A percentile compares a stretch with the other conserved stretches of the same genome.
Conservation (phyloP, 2,329 filamentous ascomycete genomes). For the Pseudopyricularia cyperi region DNA sequence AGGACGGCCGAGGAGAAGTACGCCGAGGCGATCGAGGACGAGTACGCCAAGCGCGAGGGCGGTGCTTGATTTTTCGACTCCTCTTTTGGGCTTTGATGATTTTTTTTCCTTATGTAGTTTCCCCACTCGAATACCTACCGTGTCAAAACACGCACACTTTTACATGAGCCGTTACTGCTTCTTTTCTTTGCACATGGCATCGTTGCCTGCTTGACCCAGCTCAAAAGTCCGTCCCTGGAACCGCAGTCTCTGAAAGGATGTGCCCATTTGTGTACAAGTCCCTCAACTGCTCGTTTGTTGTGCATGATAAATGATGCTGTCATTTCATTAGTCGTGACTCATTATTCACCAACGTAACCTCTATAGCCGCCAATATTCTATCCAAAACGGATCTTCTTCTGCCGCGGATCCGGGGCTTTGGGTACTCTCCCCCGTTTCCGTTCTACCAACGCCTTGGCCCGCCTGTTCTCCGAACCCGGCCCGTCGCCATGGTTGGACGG, state of each 20-base stretch:
- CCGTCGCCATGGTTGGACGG: slow-evolving; percentile 10
- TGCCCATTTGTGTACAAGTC: too few relatives aligned
- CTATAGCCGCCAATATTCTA: slow-evolving; percentile 10
- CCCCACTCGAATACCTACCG: neutral
- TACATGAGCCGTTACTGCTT: too few relatives aligned
- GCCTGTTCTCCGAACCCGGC: slow-evolving; percentile 24
- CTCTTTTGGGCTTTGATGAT: neutral
- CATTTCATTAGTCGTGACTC: neutral
- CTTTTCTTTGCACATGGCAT: too few relatives aligned
- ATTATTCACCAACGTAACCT: neutral
- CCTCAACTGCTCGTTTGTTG: too few relatives aligned
- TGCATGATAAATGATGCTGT: too few relatives aligned
- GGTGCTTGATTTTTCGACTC: slow-evolving; percentile 30
- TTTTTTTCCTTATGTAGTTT: neutral
- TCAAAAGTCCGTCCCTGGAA: too few relatives aligned
- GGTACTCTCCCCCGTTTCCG: slow-evolving; percentile 21
- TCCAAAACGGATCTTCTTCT: slow-evolving; percentile 41
- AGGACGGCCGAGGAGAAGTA: slow-evolving; percentile 44
- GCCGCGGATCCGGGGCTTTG: slow-evolving; percentile 25
- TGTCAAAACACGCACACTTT: too few relatives aligned
- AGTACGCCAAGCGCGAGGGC: slow-evolving; percentile 49
- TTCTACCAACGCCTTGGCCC: slow-evolving; percentile 13
- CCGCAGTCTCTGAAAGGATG: too few relatives aligned
- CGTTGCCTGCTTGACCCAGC: too few relatives aligned
- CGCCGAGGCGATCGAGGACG: slow-evolving; percentile 48